Evolutionary conservation across 768 basidiomycete genomes (phyloP), one percentile per base, ranked within the genome.

Genomic region (Leccinum truebloodii): DNA sequence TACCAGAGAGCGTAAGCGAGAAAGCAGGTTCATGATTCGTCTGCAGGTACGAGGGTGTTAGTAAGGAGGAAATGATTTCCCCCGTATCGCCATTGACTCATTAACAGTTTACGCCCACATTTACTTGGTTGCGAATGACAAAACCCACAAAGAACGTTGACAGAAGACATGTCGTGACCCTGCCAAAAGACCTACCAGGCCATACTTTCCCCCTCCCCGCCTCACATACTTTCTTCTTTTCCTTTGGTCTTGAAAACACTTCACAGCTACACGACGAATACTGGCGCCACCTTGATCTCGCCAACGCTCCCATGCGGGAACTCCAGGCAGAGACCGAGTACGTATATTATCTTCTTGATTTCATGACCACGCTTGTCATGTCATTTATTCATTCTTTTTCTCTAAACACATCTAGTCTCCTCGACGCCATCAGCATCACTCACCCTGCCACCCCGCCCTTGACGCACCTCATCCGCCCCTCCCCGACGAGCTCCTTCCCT

Each of bases 281-380:
- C 34, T 54, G 67, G n/a, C 71, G 66, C 2, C 65, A 74, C 50
- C 63, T 74, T 0, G 69, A 69, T 3, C 61, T 63, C 24, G 73
- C 74, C 28, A 71, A 70, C 22, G 30, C 58, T 39, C 67, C 69
- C 32, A 54, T 74, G n/a, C 69, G 62, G 35, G 76, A 66, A 58
- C 65, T 76, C 7, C 71, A 74, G 41, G 65, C 71, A 1, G 73
- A 74, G 55, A 76, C 73, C 55, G 68, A 74, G 73, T 74, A 51
- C 4, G 74, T 63, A 16, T 4, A 5, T 37, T 16, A 22, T 30
- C 30, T 30, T 24, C 30, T 50, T 12, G 4, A 2, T 8, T 50
- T 26, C 34, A 56, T 18, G 34, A 22, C 7, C 34, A 26, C 28
- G n/a, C 20, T 35, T 16, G 10, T n/a, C 48, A 20, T 37, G 6